Evolutionary conservation across 768 basidiomycete species (phyloP).

Genomic region (Strobilomyces dryophilus): DNA sequence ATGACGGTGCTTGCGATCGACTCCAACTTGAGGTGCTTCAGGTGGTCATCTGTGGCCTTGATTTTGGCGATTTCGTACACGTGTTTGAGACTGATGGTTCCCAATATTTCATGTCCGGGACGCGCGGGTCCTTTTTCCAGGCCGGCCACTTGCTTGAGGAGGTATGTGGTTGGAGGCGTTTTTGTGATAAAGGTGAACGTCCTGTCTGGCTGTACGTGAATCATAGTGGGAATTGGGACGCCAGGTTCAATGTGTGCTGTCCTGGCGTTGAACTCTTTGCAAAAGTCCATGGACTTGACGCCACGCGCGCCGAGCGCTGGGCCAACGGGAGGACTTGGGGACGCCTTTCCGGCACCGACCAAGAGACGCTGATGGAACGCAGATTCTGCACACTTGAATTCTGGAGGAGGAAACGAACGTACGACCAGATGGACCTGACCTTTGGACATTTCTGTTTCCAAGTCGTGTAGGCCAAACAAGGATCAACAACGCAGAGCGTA

Average conservation of each 20-base stretch:
- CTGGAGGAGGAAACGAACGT: slow-evolving; percentile 29
- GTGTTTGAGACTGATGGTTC: slow-evolving; percentile 91
- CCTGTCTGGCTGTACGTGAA: slow-evolving; percentile 91
- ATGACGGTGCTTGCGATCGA: slow-evolving; percentile 84
- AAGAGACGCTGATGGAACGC: slow-evolving; percentile 61
- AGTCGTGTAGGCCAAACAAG: slow-evolving; percentile 20
- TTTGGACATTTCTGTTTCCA: slow-evolving; percentile 52
- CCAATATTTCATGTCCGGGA: slow-evolving; percentile 72
- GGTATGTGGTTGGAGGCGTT: slow-evolving; percentile 85
- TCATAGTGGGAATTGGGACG: slow-evolving; percentile 86
- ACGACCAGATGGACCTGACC: slow-evolving; percentile 76
- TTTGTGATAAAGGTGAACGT: slow-evolving; percentile 92
- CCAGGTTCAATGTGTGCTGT: slow-evolving; percentile 85
- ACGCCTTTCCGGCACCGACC: slow-evolving; percentile 90
- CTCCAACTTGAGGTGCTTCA: slow-evolving; percentile 84
- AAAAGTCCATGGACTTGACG: slow-evolving; percentile 99
- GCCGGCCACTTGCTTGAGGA: slow-evolving; percentile 87
- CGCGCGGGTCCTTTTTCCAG: slow-evolving; percentile 88
- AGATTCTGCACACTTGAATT: slow-evolving; percentile 12
- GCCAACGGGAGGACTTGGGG: slow-evolving; percentile 94
- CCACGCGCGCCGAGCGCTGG: slow-evolving; percentile 97
- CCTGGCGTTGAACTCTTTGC: slow-evolving; percentile 99
- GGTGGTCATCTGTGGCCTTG: slow-evolving; percentile 85
- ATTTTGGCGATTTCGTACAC: slow-evolving; percentile 98
- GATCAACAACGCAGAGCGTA: slow-evolving; percentile 10